These are phyloP conservation scores for Claviceps africana DNA, from an alignment of 2,329 filamentous ascomycete species.

Conservation along the genomic window DNA sequence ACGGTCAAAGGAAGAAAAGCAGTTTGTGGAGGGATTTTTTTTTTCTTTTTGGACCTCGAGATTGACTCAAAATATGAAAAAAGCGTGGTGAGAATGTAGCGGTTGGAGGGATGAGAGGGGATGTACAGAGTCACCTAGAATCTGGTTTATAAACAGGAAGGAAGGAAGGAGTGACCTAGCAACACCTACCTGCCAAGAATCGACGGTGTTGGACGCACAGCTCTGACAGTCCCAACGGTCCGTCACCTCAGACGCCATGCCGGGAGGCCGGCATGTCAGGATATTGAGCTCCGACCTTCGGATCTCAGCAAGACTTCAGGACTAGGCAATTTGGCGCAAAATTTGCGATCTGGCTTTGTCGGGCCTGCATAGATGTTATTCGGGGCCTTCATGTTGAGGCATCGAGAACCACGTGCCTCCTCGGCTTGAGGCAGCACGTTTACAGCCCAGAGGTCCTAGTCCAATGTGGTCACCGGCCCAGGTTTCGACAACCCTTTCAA, in stretches of 20 bases:
- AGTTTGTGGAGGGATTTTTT: neutral
- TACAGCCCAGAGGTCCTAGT: neutral
- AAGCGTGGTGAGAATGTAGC: neutral
- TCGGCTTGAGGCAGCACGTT: neutral
- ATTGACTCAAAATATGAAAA: neutral
- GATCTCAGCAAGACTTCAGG: neutral
- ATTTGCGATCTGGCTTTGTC: neutral
- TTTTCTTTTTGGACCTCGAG: neutral
- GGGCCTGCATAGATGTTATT: neutral
- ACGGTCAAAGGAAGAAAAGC: neutral
- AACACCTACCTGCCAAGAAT: constrained; percentile 2
- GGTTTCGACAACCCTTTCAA: neutral
- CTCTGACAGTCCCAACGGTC: constrained; percentile 1
- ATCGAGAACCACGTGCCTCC: neutral
- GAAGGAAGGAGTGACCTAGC: constrained; percentile 1
- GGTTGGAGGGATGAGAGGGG: neutral
- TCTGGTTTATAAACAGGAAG: neutral
- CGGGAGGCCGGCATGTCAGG: neutral
- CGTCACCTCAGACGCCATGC: neutral
- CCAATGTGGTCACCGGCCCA: neutral
- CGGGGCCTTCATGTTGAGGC: neutral
- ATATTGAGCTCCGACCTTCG: neutral
- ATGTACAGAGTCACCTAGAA: neutral
- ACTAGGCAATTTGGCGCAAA: neutral
- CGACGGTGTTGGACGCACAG: neutral